phyloP scores from a whole-genome alignment of 805 yeast species.

The Danielia oregonensis region DNA sequence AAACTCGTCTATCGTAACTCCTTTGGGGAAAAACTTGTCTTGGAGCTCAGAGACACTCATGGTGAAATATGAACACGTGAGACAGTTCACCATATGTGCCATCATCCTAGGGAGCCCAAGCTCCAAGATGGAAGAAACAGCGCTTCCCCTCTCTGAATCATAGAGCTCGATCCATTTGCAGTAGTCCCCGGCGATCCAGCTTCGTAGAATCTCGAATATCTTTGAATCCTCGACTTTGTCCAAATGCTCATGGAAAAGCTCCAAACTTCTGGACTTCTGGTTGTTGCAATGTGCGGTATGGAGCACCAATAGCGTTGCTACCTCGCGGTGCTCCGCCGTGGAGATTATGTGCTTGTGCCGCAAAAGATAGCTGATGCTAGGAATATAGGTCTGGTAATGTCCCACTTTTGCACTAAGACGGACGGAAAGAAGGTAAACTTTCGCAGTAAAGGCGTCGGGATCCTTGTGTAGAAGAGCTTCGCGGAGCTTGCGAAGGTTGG shows the following conservation, averaged over 20 bases:
- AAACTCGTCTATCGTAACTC: constrained; percentile 17
- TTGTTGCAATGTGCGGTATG: constrained; percentile 43
- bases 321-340: constrained; percentile 32
- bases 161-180: constrained; percentile 27
- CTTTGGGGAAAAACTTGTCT: constrained; percentile 23
- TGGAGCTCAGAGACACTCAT: constrained; percentile 24
- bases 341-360: constrained; percentile 21
- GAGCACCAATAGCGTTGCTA: constrained; percentile 39
- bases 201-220: constrained; percentile 15
- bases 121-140: constrained; percentile 36
- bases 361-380: constrained; percentile 45
- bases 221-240: constrained; percentile 11
- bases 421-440: constrained; percentile 48
- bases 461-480: constrained; percentile 47
- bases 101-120: constrained; percentile 36
- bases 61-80: constrained; percentile 37
- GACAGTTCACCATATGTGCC: constrained; percentile 26
- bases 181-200: constrained; percentile 31
- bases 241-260: constrained; percentile 26
- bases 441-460: constrained; percentile 36
- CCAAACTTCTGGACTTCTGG: constrained; percentile 29
- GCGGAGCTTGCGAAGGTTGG: constrained; percentile 45
- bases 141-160: constrained; percentile 29
- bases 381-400: constrained; percentile 52
- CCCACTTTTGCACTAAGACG: constrained; percentile 43